A percentile compares a stretch with the other conserved stretches of the same genome.
Evolutionary conservation across 192 early-diverging fungal species (phyloP).

Genomic region (Radiomyces spectabilis): DNA sequence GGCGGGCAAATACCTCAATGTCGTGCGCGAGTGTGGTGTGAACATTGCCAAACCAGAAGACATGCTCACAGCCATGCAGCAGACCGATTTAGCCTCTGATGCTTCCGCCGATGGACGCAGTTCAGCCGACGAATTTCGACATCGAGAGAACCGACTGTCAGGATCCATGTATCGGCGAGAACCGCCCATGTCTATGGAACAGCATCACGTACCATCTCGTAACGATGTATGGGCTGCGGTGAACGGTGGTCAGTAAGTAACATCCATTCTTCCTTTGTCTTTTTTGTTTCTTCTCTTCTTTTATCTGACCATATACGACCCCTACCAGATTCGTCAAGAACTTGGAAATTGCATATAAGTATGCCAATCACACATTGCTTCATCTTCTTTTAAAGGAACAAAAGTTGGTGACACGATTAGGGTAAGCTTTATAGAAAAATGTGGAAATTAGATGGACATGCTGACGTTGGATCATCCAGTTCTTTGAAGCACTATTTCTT

Average conservation of each 20-base stretch:
- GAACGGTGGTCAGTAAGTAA: conserved; percentile 41
- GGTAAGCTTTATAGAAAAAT: conserved; percentile 25
- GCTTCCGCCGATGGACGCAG: background rate
- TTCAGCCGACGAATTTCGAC: no score
- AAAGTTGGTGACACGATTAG: conserved; percentile 65
- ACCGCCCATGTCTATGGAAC: no score
- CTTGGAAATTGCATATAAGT: conserved; percentile 81
- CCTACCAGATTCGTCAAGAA: conserved; percentile 64
- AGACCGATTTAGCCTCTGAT: no score
- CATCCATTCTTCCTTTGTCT: background rate
- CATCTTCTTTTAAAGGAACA: conserved; percentile 73
- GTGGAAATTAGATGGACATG: background rate
- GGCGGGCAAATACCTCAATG: conserved; percentile 94
- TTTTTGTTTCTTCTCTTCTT: background rate
- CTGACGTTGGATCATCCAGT: conserved; percentile 27
- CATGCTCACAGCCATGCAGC: conserved; percentile 7
- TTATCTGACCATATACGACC: no score
- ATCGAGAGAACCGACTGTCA: no score
- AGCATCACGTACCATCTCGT: conserved; percentile 2
- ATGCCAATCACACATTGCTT: conserved; percentile 82
- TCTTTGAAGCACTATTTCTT: conserved; percentile 92
- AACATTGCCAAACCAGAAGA: conserved; percentile 26
- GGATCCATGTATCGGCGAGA: no score
- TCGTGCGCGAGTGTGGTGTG: conserved; percentile 78
- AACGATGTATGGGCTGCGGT: conserved; percentile 50